Conservation (phyloP, 2,329 filamentous ascomycete genomes). For the Hysterium pulicare region DNA sequence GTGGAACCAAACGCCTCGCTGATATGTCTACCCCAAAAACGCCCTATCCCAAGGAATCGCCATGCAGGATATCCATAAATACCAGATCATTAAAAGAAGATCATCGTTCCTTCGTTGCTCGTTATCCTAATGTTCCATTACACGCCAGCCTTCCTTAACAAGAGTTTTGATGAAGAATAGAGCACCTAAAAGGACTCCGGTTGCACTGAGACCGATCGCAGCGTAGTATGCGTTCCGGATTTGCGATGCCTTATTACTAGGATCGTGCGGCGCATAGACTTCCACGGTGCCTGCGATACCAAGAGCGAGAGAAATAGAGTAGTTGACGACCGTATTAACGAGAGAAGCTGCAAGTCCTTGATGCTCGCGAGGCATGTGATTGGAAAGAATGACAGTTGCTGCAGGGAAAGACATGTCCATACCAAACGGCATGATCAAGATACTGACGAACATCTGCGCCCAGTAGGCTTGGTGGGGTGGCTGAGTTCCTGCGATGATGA, state of each 20-base stretch:
- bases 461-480: conserved; percentile 36
- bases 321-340: conserved; percentile 39
- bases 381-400: conserved; percentile 35
- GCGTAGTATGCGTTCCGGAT: conserved; percentile 17
- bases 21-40: background rate
- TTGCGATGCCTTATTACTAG: background rate
- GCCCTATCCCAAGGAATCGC: no score
- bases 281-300: conserved; percentile 40
- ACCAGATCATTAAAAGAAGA: no score
- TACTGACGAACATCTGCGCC: conserved; percentile 34
- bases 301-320: conserved; percentile 37
- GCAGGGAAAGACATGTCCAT: conserved; percentile 35
- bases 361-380: conserved; percentile 32
- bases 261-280: conserved; percentile 5
- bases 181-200: conserved; percentile 17
- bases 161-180: conserved; percentile 17
- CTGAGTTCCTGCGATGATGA: conserved; percentile 25
- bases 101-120: no score
- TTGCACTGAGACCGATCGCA: conserved; percentile 16
- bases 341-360: conserved; percentile 37
- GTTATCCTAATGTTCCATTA: conserved; percentile 16
- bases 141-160: conserved; percentile 18
- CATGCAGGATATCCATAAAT: no score
- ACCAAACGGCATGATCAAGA: conserved; percentile 33
- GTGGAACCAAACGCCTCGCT: background rate